Evolutionary conservation across 2,329 filamentous ascomycete species (phyloP).

Genomic region (Aspergillus sojae): DNA sequence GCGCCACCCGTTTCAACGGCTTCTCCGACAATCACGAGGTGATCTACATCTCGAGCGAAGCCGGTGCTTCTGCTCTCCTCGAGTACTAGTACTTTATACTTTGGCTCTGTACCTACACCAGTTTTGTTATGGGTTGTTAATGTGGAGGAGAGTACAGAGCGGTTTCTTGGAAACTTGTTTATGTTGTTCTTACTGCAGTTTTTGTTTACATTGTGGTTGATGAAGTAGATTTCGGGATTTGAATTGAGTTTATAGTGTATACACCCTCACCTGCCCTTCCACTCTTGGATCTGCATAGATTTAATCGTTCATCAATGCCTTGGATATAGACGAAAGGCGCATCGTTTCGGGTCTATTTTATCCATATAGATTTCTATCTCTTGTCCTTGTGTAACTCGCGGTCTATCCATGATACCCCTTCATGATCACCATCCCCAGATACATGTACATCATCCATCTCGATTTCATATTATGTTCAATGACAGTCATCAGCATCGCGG

Average conservation of each 20-base stretch:
- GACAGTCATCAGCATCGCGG: conserved; percentile 3
- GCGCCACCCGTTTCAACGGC: conserved; percentile 95
- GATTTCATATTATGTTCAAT: background rate
- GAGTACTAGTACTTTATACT: conserved; percentile 38
- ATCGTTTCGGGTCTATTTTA: background rate
- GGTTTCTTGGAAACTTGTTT: background rate
- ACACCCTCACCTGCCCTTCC: background rate
- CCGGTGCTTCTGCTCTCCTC: conserved; percentile 76
- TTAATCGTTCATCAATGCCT: background rate
- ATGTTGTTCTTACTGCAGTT: conserved; percentile 3
- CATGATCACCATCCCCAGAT: background rate
- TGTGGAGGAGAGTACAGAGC: background rate
- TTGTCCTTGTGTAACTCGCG: background rate
- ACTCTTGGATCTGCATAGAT: background rate
- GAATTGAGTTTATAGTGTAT: background rate
- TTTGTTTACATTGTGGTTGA: conserved; percentile 3
- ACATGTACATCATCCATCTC: conserved; percentile 1
- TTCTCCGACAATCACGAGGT: conserved; percentile 92
- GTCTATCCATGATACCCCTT: background rate
- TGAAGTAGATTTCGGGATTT: conserved; percentile 11
- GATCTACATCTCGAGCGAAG: conserved; percentile 93
- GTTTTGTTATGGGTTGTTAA: conserved; percentile 6
- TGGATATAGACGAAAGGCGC: background rate
- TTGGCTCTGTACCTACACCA: conserved; percentile 3
- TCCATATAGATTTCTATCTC: background rate